Evolutionary conservation across 2,329 filamentous ascomycete genomes (phyloP).

Genomic region (Fusarium chuoi): DNA sequence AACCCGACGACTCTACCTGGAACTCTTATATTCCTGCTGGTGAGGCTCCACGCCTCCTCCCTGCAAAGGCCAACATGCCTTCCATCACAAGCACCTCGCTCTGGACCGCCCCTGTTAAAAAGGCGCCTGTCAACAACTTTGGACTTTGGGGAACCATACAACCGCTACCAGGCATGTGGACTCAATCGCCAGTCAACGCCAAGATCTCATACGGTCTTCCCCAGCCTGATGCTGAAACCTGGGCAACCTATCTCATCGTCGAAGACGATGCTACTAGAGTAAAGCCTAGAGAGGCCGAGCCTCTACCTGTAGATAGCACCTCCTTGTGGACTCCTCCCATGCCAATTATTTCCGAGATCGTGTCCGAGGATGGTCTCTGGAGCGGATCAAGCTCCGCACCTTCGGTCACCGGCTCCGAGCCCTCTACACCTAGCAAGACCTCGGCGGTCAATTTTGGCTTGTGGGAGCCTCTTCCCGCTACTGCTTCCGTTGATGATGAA

Average conservation of each 20-base stretch:
- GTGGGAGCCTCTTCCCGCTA: slow-evolving; percentile 32
- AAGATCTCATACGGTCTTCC: slow-evolving; percentile 44
- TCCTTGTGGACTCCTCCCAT: slow-evolving; percentile 38
- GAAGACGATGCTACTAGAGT: slow-evolving; percentile 37
- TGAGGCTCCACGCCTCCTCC: slow-evolving; percentile 44
- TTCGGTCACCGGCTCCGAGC: slow-evolving; percentile 24
- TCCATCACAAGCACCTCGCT: slow-evolving; percentile 51
- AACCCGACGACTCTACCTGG: slow-evolving; percentile 53
- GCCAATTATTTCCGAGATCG: slow-evolving; percentile 21
- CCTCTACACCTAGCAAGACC: slow-evolving; percentile 14
- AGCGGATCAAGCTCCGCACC: slow-evolving; percentile 28
- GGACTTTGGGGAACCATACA: slow-evolving; percentile 40
- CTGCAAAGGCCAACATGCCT: slow-evolving; percentile 42
- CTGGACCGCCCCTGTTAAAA: slow-evolving; percentile 46
- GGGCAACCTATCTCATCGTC: slow-evolving; percentile 39
- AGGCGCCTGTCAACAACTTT: slow-evolving; percentile 24
- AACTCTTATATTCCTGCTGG: slow-evolving; percentile 46
- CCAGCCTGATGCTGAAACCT: slow-evolving; percentile 45
- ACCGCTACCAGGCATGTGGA: slow-evolving; percentile 40
- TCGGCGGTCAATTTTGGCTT: slow-evolving; percentile 37
- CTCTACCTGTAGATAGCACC: slow-evolving; percentile 35
- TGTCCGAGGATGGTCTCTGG: slow-evolving; percentile 36
- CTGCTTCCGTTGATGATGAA: slow-evolving; percentile 20
- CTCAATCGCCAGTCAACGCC: slow-evolving; percentile 21
- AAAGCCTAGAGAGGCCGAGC: slow-evolving; percentile 39